Percentiles rank a stretch among this genome's conserved stretches.
Evolutionary conservation across 2,329 filamentous ascomycete species (phyloP).

Genomic region (Clarireedia sp.): DNA sequence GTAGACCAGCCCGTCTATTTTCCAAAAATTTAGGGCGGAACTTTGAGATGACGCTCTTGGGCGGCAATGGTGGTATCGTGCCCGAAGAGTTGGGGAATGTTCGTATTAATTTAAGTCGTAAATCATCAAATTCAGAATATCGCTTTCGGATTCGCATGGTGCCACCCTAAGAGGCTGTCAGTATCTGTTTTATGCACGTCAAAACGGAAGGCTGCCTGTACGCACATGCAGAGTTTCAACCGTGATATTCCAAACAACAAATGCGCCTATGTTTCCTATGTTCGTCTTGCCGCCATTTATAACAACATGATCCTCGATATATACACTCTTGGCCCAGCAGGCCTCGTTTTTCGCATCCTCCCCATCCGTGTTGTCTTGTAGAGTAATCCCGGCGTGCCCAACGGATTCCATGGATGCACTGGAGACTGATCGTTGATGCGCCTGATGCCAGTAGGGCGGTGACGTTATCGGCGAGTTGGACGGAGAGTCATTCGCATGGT

Average conservation of each 20-base stretch:
- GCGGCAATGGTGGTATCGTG: slow-evolving; percentile 82
- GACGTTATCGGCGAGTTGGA: slow-evolving; percentile 27
- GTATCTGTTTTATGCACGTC: background rate
- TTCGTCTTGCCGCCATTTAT: slow-evolving; percentile 32
- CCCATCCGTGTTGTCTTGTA: slow-evolving; percentile 45
- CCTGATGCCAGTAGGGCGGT: slow-evolving; percentile 35
- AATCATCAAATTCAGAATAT: slow-evolving; percentile 89
- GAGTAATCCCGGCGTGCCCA: slow-evolving; percentile 47
- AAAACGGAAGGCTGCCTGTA: slow-evolving; percentile 17
- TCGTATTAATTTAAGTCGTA: slow-evolving; percentile 63
- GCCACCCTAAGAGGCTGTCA: slow-evolving; percentile 39
- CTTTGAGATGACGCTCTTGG: slow-evolving; percentile 83
- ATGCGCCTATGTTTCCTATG: slow-evolving; percentile 64
- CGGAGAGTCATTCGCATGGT: background rate
- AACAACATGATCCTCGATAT: slow-evolving; percentile 48
- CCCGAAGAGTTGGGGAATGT: slow-evolving; percentile 79
- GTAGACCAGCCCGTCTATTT: slow-evolving; percentile 69
- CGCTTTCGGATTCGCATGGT: slow-evolving; percentile 59
- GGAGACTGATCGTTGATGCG: slow-evolving; percentile 30
- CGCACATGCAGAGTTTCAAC: slow-evolving; percentile 78
- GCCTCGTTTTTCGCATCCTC: slow-evolving; percentile 47
- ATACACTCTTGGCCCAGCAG: slow-evolving; percentile 58
- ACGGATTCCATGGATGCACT: slow-evolving; percentile 41
- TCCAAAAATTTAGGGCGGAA: slow-evolving; percentile 83
- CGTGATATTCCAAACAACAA: slow-evolving; percentile 88